Evolutionary conservation across 768 basidiomycete species (phyloP), one percentile per base, ranked within the genome.

Genomic region (Scleroderma bovista): DNA sequence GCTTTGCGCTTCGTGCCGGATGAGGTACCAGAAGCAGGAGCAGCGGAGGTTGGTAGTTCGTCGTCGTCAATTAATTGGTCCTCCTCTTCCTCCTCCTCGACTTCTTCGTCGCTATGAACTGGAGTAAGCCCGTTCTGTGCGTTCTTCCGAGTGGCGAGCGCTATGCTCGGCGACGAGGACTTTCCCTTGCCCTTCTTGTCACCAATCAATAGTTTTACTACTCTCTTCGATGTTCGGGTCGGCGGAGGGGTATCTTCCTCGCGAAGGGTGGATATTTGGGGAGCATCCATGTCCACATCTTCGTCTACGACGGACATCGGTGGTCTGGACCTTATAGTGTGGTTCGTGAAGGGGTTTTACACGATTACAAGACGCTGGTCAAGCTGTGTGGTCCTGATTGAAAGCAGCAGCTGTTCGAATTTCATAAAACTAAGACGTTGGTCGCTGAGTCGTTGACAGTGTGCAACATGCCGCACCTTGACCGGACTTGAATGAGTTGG

Each of bases 61-160:
- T 74, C 66, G 51, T 87, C 87, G 65, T 90, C 87, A 57, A 88
- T 83, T 56, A 89, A 77, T 57, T 88, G 81, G 70, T 90, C 87
- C 68, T 88, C 85, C 63, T 86, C 85, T 0, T 77, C 77, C 29
- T 86, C 84, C 8, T 79, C 83, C 11, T 77, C 78, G 15, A 74
- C 78, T 31, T 83, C 83, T 20, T 80, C 79, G 13, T 73, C 76
- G 40, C 61, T 54, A 20, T 46, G 57, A 17, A 52, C 32, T 9
- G 19, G 69, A 24, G 59, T 54, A 5, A 51, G 48, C 29, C 44
- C 57, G 34, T 50, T 56, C 17, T 46, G 65, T 20, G 54, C 50
- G 46, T 23, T 47, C 53, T 67, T 66, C 43, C 65, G 62, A 24
- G 41, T 47, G 8, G 37, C 44, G 20, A 43, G 19, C 23, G 60